Evolutionary conservation across 306 rosid genomes (phyloP).

Genomic region (Castanopsis chinensis): DNA sequence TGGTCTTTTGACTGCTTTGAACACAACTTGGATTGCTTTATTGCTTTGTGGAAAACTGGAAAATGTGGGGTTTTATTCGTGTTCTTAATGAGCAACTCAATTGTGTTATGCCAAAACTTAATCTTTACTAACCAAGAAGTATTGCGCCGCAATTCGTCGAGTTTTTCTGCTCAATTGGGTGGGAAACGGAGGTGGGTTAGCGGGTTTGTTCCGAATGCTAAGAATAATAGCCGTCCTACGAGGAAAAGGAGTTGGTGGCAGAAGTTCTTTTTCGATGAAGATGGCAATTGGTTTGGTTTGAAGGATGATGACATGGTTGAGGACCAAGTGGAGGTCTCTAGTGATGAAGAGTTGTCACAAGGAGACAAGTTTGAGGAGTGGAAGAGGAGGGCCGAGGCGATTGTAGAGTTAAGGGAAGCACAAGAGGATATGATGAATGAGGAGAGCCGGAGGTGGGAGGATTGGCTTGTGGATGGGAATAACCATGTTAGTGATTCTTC

Average conservation of each 20-base stretch:
- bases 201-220: constrained; percentile 50
- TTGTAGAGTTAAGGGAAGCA: constrained; percentile 76
- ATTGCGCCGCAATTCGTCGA: constrained; percentile 26
- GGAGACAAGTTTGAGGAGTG: constrained; percentile 79
- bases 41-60: constrained; percentile 33
- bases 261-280: constrained; percentile 67
- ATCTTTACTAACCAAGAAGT: constrained; percentile 33
- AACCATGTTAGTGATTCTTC: constrained; percentile 18
- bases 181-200: constrained; percentile 29
- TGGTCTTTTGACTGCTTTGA: background rate
- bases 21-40: background rate
- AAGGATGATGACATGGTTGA: constrained; percentile 67
- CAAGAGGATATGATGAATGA: constrained; percentile 61
- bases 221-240: constrained; percentile 32
- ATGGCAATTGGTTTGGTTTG: constrained; percentile 82
- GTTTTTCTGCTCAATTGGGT: constrained; percentile 26
- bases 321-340: constrained; percentile 24
- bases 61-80: constrained; percentile 47
- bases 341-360: constrained; percentile 32
- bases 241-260: constrained; percentile 77
- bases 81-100: constrained; percentile 63
- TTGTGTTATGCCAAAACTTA: constrained; percentile 42
- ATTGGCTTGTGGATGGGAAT: constrained; percentile 62
- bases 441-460: constrained; percentile 75
- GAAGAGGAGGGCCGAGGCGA: constrained; percentile 92